Percentiles rank a stretch among this genome's conserved stretches.
Conservation (phyloP, 1,139 yeast genomes). For the Yamadazyma diddensiae region DNA sequence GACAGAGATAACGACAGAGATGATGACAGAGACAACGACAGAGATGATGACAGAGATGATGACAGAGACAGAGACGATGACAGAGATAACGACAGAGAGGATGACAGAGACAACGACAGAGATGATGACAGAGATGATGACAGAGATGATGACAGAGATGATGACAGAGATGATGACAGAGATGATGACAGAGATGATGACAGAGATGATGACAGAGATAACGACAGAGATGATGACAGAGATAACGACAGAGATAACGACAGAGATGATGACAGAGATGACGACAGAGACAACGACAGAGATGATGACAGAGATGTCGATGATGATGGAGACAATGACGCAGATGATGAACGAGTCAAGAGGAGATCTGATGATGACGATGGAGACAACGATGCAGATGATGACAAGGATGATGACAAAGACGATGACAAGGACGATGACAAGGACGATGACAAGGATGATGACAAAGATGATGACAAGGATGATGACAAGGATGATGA, state of each 20-base stretch:
- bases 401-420: constrained; percentile 1
- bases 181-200: constrained; percentile 3
- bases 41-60: background rate
- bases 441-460: constrained; percentile 3
- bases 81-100: background rate
- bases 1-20: constrained; percentile 3
- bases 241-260: background rate
- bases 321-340: background rate
- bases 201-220: background rate
- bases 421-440: constrained; percentile 1
- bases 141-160: background rate
- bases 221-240: background rate
- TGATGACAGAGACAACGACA: constrained; percentile 2
- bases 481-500: constrained; percentile 2
- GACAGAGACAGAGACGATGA: background rate
- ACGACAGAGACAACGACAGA: background rate
- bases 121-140: constrained; percentile 1
- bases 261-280: background rate
- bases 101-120: background rate
- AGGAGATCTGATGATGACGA: background rate
- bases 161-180: constrained; percentile 1
- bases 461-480: constrained; percentile 2
- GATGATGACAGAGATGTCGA: background rate
- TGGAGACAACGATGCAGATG: background rate
- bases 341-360: background rate